phyloP scores from a whole-genome alignment of 805 yeast species.

The Ogataea corticis region DNA sequence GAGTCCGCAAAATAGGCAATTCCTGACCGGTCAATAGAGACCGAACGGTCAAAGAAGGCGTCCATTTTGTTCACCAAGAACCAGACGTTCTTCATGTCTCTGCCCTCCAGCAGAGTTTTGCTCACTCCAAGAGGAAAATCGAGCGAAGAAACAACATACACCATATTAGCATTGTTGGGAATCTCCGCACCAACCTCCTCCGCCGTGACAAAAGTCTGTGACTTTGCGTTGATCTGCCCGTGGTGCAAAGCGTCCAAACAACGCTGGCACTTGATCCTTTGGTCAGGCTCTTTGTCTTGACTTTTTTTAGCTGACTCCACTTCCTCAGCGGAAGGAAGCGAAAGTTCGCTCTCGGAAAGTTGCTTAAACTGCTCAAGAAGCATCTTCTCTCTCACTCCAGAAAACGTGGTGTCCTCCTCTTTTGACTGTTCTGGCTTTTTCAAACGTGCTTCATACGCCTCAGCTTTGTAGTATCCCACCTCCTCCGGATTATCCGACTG shows the following conservation, averaged over 20 bases:
- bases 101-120: constrained; percentile 34
- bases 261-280: constrained; percentile 47
- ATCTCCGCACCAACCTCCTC: constrained; percentile 36
- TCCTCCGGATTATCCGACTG: constrained; percentile 40
- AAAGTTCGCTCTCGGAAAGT: constrained; percentile 11
- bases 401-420: not conserved
- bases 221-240: constrained; percentile 38
- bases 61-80: constrained; percentile 44
- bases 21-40: constrained; percentile 25
- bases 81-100: constrained; percentile 38
- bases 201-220: constrained; percentile 35
- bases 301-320: too few species aligned
- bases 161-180: constrained; percentile 48
- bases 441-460: not conserved
- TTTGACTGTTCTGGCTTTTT: not conserved
- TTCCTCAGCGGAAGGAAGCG: too few species aligned
- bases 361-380: constrained; percentile 11
- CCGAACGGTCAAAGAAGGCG: constrained; percentile 32
- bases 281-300: too few species aligned
- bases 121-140: constrained; percentile 72
- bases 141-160: constrained; percentile 62
- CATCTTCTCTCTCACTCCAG: constrained; percentile 9
- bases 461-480: constrained; percentile 45
- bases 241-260: constrained; percentile 55
- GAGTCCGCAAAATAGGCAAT: constrained; percentile 34